Evolutionary conservation across 768 basidiomycete species (phyloP), one percentile per base, ranked within the genome.

Genomic region (Mycena venus): DNA sequence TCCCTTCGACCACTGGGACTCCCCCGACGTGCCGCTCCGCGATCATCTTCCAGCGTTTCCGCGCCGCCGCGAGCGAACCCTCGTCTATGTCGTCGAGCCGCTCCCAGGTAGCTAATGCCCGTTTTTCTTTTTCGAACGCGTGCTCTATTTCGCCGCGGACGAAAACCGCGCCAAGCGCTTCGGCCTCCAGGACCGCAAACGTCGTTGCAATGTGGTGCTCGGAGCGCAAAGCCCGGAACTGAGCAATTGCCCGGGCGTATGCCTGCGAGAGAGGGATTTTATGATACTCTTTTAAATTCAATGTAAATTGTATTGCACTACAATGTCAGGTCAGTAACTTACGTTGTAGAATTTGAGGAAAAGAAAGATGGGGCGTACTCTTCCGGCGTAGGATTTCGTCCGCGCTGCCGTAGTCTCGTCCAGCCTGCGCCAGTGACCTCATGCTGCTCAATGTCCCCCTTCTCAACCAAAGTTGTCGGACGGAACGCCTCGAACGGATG

Each of bases 401-500:
- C 94, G 69, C 95, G 87, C 83, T 99, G 97, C 74, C 91, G 84
- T 74, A 99, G 83, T 76, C 94, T 86, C 67, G 88, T 92, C 98
- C 98, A 99, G 25, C 85, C 84, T 59, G 79, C 76, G 0, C 94
- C 96, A 38, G 80, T 83, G 3, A 94, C 79, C 19, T 88, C 87
- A 78, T 93, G 90, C 51, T 89, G 86, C 79, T 89, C 87, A 61
- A 95, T 86, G 21, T 81, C 82, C 23, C 86, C 91, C 19, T 87
- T 88, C 84, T 99, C 98, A 0, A 95, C 90, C 63, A 99, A 82
- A 14, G 90, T 92, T 11, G 88, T 87, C 2, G 96, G 92, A 51
- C 97, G 88, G 83, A 97, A 95, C 2, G 96, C 94, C 85, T 99
- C 97, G 80, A 98, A 98, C 9, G 98, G 97, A 82, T 98, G 97